Conservation (phyloP, 2,329 filamentous ascomycete species). For the Microdochium trichocladiopsis region DNA sequence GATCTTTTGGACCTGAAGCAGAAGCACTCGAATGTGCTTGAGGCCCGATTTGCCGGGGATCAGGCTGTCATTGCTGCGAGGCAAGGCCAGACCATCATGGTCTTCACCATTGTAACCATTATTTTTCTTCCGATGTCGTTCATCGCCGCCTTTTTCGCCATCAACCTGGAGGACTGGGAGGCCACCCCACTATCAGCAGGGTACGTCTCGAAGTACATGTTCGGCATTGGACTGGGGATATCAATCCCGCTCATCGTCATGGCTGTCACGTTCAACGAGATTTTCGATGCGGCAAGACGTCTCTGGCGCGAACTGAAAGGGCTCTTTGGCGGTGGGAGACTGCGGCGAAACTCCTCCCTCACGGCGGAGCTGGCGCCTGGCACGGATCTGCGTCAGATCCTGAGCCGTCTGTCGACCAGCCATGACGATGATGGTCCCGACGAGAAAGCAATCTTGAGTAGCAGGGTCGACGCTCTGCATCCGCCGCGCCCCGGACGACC, state of each 20-base stretch:
- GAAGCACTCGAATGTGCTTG: constrained; percentile 61
- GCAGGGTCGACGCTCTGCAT: not conserved
- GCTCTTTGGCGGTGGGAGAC: not conserved
- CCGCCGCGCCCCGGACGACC: not conserved
- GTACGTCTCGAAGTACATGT: constrained; percentile 48
- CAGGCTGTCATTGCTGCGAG: constrained; percentile 54
- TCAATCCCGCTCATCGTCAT: constrained; percentile 28
- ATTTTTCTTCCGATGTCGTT: constrained; percentile 36
- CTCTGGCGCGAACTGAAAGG: constrained; percentile 1
- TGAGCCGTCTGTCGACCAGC: not conserved
- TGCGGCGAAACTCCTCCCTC: not conserved
- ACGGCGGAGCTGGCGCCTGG: not conserved
- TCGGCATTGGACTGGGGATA: constrained; percentile 31
- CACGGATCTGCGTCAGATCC: not conserved
- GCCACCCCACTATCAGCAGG: constrained; percentile 27
- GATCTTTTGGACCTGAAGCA: constrained; percentile 62
- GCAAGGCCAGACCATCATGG: constrained; percentile 34
- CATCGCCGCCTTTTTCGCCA: constrained; percentile 34
- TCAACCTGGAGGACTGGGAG: constrained; percentile 38
- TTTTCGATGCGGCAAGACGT: constrained; percentile 12
- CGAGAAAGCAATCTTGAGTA: not conserved
- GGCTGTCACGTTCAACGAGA: constrained; percentile 28
- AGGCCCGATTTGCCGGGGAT: constrained; percentile 54
- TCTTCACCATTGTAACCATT: constrained; percentile 37
- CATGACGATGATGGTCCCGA: not conserved